Evolutionary conservation across 768 basidiomycete species (phyloP).

Genomic region (Crassisporium funariophilum): DNA sequence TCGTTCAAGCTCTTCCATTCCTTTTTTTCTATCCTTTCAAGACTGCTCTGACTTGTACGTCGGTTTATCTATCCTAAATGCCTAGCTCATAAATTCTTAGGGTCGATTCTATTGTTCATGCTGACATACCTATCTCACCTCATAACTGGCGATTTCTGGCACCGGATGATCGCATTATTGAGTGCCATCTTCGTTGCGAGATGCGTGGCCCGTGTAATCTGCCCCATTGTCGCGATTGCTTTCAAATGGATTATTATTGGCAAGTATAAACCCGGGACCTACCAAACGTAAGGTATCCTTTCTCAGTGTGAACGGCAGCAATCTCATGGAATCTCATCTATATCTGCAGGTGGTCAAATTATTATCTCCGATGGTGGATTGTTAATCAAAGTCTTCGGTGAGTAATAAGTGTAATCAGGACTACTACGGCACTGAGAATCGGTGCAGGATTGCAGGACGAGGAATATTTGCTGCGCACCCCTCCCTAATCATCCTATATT

Average conservation of each 20-base stretch:
- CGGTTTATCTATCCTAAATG: neutral
- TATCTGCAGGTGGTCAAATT: constrained; percentile 41
- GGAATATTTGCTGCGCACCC: constrained; percentile 45
- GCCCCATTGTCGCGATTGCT: constrained; percentile 39
- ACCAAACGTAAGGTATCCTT: constrained; percentile 35
- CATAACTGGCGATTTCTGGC: constrained; percentile 33
- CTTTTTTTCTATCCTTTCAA: constrained; percentile 49
- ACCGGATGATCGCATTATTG: constrained; percentile 35
- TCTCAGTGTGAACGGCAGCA: neutral
- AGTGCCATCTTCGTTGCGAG: constrained; percentile 37
- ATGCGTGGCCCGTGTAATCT: constrained; percentile 34
- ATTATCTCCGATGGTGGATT: constrained; percentile 48
- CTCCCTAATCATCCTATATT: constrained; percentile 40
- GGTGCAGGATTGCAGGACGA: constrained; percentile 37
- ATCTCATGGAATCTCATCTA: neutral
- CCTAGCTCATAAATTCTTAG: constrained; percentile 18
- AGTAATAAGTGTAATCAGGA: neutral
- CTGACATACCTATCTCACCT: constrained; percentile 35
- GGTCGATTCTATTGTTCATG: constrained; percentile 42
- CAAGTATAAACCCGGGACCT: constrained; percentile 37
- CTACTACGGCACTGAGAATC: no score
- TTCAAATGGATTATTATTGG: constrained; percentile 54
- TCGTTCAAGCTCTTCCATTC: constrained; percentile 43
- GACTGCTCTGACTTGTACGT: constrained; percentile 42
- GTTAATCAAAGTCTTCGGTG: constrained; percentile 40